These are phyloP conservation scores for Talaromyces nanjingensis DNA, from an alignment of 495 filamentous ascomycete genomes.

Conservation along the genomic window DNA sequence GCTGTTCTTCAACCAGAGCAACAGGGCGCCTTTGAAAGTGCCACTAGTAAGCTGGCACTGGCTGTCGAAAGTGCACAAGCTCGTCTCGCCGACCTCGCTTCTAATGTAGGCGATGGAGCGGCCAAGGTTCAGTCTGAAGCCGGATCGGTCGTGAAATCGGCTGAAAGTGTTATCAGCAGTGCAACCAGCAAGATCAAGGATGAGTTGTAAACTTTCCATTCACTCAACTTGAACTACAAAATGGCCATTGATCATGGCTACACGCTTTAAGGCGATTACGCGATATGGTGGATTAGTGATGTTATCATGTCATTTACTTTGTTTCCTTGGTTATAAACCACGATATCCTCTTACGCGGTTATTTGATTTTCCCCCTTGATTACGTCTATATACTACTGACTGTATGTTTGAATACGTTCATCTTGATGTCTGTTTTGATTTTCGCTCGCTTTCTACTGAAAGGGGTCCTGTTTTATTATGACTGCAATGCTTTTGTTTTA, in stretches of 20 bases:
- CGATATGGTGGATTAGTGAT: neutral
- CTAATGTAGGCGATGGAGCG: conserved; percentile 28
- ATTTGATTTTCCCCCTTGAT: neutral
- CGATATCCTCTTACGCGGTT: conserved; percentile 1
- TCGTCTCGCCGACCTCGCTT: conserved; percentile 35
- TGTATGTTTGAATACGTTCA: neutral
- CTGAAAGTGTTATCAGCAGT: conserved; percentile 32
- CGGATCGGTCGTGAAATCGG: conserved; percentile 31
- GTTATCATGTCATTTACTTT: conserved; percentile 9
- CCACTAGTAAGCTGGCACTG: conserved; percentile 35
- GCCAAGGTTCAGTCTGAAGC: conserved; percentile 28
- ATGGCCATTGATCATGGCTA: neutral
- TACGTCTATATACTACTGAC: neutral
- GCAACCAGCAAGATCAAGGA: conserved; percentile 42
- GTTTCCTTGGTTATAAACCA: neutral
- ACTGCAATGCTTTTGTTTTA: neutral
- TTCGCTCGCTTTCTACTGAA: neutral
- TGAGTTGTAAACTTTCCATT: conserved; percentile 44
- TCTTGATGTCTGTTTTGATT: neutral
- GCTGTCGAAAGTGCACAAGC: conserved; percentile 45
- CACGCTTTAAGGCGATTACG: conserved; percentile 9
- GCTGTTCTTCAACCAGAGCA: conserved; percentile 41
- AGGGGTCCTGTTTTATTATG: neutral
- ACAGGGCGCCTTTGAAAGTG: conserved; percentile 49
- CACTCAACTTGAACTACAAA: neutral